Base-by-base conservation (phyloP, 768 basidiomycete genomes). In the Russula sp. region DNA sequence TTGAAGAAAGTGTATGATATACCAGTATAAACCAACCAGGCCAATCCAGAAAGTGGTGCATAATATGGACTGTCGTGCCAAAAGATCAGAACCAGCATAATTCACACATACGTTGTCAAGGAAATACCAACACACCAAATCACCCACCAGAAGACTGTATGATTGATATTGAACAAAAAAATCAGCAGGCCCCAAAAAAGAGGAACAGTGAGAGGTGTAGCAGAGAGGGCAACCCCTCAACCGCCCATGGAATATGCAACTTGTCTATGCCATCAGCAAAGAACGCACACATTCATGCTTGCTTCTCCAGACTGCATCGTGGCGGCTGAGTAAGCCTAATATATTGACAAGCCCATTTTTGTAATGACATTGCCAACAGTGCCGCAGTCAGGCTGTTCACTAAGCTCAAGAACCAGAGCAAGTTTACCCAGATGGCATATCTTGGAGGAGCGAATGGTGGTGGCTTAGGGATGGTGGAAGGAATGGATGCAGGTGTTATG, bases 361-460 rank as follows among this genome's bases (percentile, higher is more conserved):
- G 60, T 29, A 29, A 29, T 29, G 25, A 29, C 3, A 3, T 29
- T 29, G 25, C 25, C 25, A 29, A 29, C 25, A 29, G 25, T 29
- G 25, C 25, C 25, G 25, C 25, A 29, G 25, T 29, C 25, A 38
- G 7, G 38, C 38, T 11, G 56, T 43, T 39, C 5, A 20, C 5
- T n/a, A 63, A 35, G 32, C 64, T 58, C 55, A 43, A 5, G 47
- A 49, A 54, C 61, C 61, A 65, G 16, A 58, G 3, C 6, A 32
- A 20, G 11, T 65, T 64, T 38, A 64, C 45, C 13, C 45, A 22
- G 25, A 51, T 1, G 1, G 45, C 29, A 16, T 56, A 51, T 41
- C 22, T n/a, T 5, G 52, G 36, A 8, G 52, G 52, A 53, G 52
- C 41, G 39, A 53, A 53, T 0, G 25, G n/a, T 1, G 14, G 48